These are phyloP conservation scores for Agapanthus africanus DNA, from an alignment of 106 monocot species.

Conservation along the genomic window DNA sequence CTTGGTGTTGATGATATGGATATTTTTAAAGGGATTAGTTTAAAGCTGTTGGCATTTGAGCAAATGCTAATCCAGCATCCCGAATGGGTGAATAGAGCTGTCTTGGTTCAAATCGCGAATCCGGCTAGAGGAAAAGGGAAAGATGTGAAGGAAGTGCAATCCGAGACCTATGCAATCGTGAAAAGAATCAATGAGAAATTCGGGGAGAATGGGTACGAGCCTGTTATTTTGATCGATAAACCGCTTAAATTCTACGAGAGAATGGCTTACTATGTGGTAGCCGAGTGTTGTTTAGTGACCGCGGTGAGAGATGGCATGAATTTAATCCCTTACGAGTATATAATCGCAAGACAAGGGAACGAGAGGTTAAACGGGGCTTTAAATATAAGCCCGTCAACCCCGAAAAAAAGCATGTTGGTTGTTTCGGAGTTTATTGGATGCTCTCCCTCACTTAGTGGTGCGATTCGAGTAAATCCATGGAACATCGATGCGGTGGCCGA, in stretches of 20 bases:
- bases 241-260: conserved; percentile 55
- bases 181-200: conserved; percentile 51
- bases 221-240: conserved; percentile 50
- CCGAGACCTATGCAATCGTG: conserved; percentile 42
- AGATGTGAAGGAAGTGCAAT: conserved; percentile 53
- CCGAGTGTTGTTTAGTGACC: conserved; percentile 64
- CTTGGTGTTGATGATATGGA: conserved; percentile 78
- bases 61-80: conserved; percentile 47
- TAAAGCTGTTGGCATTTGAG: conserved; percentile 63
- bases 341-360: conserved; percentile 60
- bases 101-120: conserved; percentile 67
- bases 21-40: conserved; percentile 68
- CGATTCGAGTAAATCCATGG: conserved; percentile 73
- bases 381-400: conserved; percentile 9
- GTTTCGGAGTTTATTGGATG: conserved; percentile 80
- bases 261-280: conserved; percentile 60
- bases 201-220: conserved; percentile 39
- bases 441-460: conserved; percentile 66
- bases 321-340: conserved; percentile 68
- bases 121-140: conserved; percentile 58
- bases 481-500: conserved; percentile 60
- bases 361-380: conserved; percentile 34
- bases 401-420: conserved; percentile 61
- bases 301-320: conserved; percentile 82
- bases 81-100: conserved; percentile 38